A percentile compares a stretch with the other conserved stretches of the same genome.
phyloP scores from a whole-genome alignment of 2,329 filamentous ascomycete genomes.

The Pochonia chlamydosporia region DNA sequence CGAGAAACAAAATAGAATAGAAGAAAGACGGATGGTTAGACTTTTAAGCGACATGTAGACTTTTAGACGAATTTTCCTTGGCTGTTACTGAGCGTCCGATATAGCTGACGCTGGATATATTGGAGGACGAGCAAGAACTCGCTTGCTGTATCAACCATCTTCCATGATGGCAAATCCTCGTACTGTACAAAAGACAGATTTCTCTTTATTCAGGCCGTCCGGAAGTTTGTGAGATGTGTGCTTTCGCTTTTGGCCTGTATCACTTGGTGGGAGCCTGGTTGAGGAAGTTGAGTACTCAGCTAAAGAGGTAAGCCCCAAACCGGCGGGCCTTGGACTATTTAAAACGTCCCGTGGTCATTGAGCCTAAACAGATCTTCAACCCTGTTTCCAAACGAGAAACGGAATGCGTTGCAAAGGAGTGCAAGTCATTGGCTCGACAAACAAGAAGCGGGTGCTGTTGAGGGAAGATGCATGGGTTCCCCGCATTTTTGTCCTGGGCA shows the following conservation, averaged over 20 bases:
- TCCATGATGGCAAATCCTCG: background rate
- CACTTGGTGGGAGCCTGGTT: too few relatives aligned
- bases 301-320: background rate
- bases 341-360: background rate
- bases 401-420: background rate
- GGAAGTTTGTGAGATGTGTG: background rate
- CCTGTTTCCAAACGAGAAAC: too few relatives aligned
- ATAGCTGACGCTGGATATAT: background rate
- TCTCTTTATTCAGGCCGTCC: background rate
- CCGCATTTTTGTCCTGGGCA: background rate
- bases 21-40: background rate
- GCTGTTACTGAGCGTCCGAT: background rate
- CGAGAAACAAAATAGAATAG: background rate
- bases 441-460: background rate
- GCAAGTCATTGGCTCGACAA: background rate
- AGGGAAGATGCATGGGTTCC: background rate
- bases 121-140: background rate
- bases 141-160: background rate
- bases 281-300: background rate
- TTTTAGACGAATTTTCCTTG: slow-evolving; percentile 1
- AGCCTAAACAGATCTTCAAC: background rate
- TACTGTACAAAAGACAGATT: slow-evolving; percentile 1
- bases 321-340: background rate
- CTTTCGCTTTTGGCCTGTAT: background rate
- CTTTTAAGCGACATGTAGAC: slow-evolving; percentile 5